These are phyloP conservation scores for Gnomoniopsis sp. DNA, from an alignment of 2,329 filamentous ascomycete genomes.

Conservation along the genomic window DNA sequence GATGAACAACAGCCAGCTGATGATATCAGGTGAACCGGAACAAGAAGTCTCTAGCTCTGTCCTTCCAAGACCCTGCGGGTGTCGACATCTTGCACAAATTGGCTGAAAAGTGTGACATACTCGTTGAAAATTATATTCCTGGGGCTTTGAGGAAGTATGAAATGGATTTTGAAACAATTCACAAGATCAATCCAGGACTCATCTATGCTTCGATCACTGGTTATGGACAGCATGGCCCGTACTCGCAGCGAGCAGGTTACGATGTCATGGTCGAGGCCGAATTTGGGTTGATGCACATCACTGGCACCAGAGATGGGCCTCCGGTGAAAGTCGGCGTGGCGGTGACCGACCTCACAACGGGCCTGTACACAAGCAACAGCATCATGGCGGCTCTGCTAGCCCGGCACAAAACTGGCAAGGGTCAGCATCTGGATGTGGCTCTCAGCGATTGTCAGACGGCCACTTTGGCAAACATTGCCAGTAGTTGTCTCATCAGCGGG, in stretches of 20 bases:
- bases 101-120: conserved; percentile 78
- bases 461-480: conserved; percentile 91
- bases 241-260: conserved; percentile 83
- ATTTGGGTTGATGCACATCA: conserved; percentile 98
- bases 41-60: conserved; percentile 90
- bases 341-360: conserved; percentile 93
- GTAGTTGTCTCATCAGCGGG: conserved; percentile 83
- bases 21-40: conserved; percentile 79
- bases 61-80: conserved; percentile 81
- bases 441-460: conserved; percentile 94
- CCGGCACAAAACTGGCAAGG: conserved; percentile 68
- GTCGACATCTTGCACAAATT: conserved; percentile 85
- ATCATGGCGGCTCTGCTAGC: conserved; percentile 91
- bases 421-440: conserved; percentile 89
- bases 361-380: conserved; percentile 89
- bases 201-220: conserved; percentile 97
- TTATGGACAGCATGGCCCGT: conserved; percentile 93
- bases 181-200: conserved; percentile 76
- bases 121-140: conserved; percentile 96
- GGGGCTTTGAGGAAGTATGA: conserved; percentile 85
- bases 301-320: conserved; percentile 78
- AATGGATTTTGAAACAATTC: conserved; percentile 82
- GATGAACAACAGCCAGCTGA: conserved; percentile 3
- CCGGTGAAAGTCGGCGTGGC: conserved; percentile 97
- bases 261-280: conserved; percentile 99